Conservation (phyloP, 257 asterid genomes). For the Leptodermis oblonga region DNA sequence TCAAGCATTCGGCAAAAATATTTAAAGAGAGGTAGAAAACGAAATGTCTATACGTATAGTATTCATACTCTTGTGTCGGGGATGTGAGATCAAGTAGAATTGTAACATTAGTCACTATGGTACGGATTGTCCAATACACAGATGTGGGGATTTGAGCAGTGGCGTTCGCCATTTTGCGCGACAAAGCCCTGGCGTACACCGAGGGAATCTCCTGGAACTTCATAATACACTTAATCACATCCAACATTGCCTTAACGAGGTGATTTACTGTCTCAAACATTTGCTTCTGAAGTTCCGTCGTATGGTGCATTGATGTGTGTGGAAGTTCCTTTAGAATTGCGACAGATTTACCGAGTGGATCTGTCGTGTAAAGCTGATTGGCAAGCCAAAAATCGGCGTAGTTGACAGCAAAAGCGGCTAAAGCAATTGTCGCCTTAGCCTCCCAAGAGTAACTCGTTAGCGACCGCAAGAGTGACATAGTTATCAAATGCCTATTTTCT, state of each 20-base stretch:
- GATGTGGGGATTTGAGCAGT: slow-evolving; percentile 35
- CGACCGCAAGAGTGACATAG: slow-evolving; percentile 26
- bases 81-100: slow-evolving; percentile 59
- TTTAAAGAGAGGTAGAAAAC: too few relatives aligned
- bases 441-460: slow-evolving; percentile 42
- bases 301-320: slow-evolving; percentile 28
- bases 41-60: too few relatives aligned
- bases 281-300: slow-evolving; percentile 21
- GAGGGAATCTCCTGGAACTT: slow-evolving; percentile 32
- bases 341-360: slow-evolving; percentile 36
- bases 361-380: slow-evolving; percentile 26
- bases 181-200: slow-evolving; percentile 19
- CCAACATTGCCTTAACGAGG: slow-evolving; percentile 30
- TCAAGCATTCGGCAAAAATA: too few relatives aligned
- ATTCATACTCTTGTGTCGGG: slow-evolving; percentile 77
- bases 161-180: slow-evolving; percentile 19
- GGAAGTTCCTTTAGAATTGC: slow-evolving; percentile 37
- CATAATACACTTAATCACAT: slow-evolving; percentile 25
- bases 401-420: slow-evolving; percentile 37
- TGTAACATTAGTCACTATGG: slow-evolving; percentile 55
- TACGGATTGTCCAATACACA: slow-evolving; percentile 63
- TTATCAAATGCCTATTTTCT: slow-evolving; percentile 29
- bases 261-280: slow-evolving; percentile 25
- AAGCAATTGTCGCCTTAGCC: slow-evolving; percentile 31
- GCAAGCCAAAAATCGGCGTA: slow-evolving; percentile 40